Evolutionary conservation across 1,139 yeast genomes (phyloP).

Genomic region (Waltiozyma sp.): DNA sequence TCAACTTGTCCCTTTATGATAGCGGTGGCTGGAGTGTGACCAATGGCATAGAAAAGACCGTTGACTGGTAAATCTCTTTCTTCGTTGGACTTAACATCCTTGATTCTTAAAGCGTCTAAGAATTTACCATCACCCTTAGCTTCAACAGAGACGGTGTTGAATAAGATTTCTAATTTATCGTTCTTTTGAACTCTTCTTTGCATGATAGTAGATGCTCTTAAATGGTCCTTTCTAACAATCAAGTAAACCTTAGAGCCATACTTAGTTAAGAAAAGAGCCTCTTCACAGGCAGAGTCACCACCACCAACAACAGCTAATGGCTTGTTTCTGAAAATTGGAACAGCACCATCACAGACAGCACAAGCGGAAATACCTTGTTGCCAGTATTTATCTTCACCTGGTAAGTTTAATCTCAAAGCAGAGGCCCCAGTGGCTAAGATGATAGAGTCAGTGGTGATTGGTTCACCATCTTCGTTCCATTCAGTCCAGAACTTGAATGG

Average conservation of each 20-base stretch:
- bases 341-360: slow-evolving; percentile 99
- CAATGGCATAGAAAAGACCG: slow-evolving; percentile 96
- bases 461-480: slow-evolving; percentile 79
- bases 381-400: slow-evolving; percentile 98
- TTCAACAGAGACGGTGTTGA: slow-evolving; percentile 75
- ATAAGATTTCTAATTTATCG: slow-evolving; percentile 83
- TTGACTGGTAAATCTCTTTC: slow-evolving; percentile 61
- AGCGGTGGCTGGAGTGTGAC: slow-evolving; percentile 90
- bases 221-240: slow-evolving; percentile 85
- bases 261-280: slow-evolving; percentile 90
- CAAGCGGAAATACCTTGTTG: slow-evolving; percentile 98
- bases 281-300: slow-evolving; percentile 99
- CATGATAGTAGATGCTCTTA: slow-evolving; percentile 95
- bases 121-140: slow-evolving; percentile 90
- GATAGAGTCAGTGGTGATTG: slow-evolving; percentile 85
- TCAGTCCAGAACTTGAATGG: slow-evolving; percentile 98
- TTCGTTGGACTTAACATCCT: slow-evolving; percentile 66
- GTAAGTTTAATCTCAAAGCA: slow-evolving; percentile 84
- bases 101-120: slow-evolving; percentile 45
- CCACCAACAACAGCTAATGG: slow-evolving; percentile 97
- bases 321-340: slow-evolving; percentile 94
- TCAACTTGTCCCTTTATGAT: slow-evolving; percentile 70
- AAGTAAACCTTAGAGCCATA: slow-evolving; percentile 92
- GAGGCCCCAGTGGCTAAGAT: slow-evolving; percentile 96
- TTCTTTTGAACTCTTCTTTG: slow-evolving; percentile 78